phyloP scores from a whole-genome alignment of 331 rosid species.

The Pyrus hybrid region DNA sequence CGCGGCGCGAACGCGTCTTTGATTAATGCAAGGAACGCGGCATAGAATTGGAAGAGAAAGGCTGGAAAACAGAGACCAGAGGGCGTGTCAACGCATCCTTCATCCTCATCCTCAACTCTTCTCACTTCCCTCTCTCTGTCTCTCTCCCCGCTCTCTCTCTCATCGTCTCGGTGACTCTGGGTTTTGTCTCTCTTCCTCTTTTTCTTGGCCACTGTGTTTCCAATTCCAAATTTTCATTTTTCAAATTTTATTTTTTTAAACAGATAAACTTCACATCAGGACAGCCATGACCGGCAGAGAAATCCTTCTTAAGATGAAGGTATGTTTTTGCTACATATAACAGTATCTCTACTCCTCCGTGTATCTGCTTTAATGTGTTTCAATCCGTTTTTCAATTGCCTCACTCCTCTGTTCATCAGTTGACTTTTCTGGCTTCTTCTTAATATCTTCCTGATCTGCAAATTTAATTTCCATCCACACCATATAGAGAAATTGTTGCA shows the following conservation, averaged over 20 bases:
- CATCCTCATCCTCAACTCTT: conserved; percentile 13
- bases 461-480: neutral
- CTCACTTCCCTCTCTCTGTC: conserved; percentile 9
- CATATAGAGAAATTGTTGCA: neutral
- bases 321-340: neutral
- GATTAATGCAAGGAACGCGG: conserved; percentile 14
- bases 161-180: neutral
- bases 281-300: conserved; percentile 41
- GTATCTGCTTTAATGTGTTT: neutral
- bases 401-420: neutral
- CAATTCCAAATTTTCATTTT: neutral
- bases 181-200: neutral
- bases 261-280: neutral
- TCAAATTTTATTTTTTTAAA: neutral
- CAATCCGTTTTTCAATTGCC: neutral
- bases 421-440: neutral
- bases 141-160: neutral
- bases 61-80: neutral
- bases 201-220: conserved; percentile 4
- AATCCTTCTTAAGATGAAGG: conserved; percentile 51
- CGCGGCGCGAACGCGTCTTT: conserved; percentile 16
- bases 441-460: neutral
- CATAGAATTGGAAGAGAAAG: neutral
- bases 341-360: neutral
- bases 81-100: conserved; percentile 35